Evolutionary conservation across 2,329 filamentous ascomycete genomes (phyloP), one percentile per base, ranked within the genome.

Genomic region (Lachnellula arida): DNA sequence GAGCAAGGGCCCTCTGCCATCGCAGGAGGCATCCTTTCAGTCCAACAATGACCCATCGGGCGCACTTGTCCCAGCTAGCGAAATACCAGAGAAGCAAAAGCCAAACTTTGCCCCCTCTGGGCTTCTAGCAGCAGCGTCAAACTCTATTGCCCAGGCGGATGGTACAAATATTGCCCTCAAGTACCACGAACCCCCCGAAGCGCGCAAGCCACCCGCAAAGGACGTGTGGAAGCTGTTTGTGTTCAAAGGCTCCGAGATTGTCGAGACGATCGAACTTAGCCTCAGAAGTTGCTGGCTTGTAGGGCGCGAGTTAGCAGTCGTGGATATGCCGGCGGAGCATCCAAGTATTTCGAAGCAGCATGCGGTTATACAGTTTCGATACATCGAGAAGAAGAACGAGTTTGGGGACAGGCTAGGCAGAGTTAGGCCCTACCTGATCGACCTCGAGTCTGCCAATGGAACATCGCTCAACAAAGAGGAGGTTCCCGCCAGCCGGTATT

Each of bases 261-360:
- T 96, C 35, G 91, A 96, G 68, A 95, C 90, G 1, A 79, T 97
- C 22, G 84, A 91, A 56, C 78, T 99, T 49, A 80, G 81, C 56
- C 74, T 78, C 54, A 85, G 90, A 58, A 95, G 87, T 67, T 96
- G 91, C 75, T 99, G 94, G 94, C 76, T 99, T 23, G 76, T 97
- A 8, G 94, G 94, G 0, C 81, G 92, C 47, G 92, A 97, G 65
- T 72, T 81, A 52, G 76, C 86, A 5, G 87, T 99, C 3, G 91
- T 89, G 2, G 94, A 99, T 70, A 77, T 96, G 55, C 76, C 84
- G 2, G 82, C 95, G 7, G 91, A 96, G 68, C 93, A 99, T 69
- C 91, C 92, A 0, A 97, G 91, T 72, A 85, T 91, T 67, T 96
- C 91, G 71, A 95, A 95, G 72, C 94, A 99, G 73, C 94, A 99